Evolutionary conservation across 1,139 yeast species (phyloP).

Genomic region (Suhomyces wounanorum): DNA sequence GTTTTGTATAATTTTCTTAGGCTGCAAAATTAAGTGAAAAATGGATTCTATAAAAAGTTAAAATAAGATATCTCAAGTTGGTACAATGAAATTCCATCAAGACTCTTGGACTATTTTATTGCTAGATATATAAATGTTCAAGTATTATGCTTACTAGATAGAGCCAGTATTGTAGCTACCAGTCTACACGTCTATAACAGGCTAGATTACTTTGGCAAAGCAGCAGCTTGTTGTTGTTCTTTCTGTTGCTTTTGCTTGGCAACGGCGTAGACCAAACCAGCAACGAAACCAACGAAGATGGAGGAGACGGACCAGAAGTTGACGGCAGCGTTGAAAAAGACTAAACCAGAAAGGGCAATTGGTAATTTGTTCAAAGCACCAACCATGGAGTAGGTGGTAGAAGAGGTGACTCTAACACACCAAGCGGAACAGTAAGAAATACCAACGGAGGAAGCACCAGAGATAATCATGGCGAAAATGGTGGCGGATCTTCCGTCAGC

Average conservation of each 20-base stretch:
- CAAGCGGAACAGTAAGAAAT: constrained; percentile 98
- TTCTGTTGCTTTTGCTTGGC: constrained; percentile 76
- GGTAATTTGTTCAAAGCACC: constrained; percentile 98
- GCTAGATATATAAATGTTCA: not conserved
- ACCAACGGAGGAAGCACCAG: constrained; percentile 93
- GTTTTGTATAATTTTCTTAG: too few species aligned
- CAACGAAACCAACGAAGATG: constrained; percentile 86
- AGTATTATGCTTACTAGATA: constrained; percentile 2
- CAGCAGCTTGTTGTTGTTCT: constrained; percentile 43
- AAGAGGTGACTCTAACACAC: constrained; percentile 98
- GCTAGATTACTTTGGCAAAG: constrained; percentile 33
- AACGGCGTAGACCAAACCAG: constrained; percentile 93
- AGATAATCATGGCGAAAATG: constrained; percentile 79
- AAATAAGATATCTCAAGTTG: too few species aligned
- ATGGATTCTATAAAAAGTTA: too few species aligned
- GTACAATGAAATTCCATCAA: too few species aligned
- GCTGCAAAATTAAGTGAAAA: too few species aligned
- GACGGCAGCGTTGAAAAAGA: constrained; percentile 92
- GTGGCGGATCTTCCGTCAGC: constrained; percentile 64
- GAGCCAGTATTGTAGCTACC: constrained; percentile 2
- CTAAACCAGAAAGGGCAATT: constrained; percentile 89
- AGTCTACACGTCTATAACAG: constrained; percentile 6
- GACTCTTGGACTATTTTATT: not conserved
- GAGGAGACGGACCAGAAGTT: constrained; percentile 91
- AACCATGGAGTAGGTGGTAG: constrained; percentile 98